phyloP scores from a whole-genome alignment of 2,329 filamentous ascomycete genomes.

The Tympanopsis confertula region DNA sequence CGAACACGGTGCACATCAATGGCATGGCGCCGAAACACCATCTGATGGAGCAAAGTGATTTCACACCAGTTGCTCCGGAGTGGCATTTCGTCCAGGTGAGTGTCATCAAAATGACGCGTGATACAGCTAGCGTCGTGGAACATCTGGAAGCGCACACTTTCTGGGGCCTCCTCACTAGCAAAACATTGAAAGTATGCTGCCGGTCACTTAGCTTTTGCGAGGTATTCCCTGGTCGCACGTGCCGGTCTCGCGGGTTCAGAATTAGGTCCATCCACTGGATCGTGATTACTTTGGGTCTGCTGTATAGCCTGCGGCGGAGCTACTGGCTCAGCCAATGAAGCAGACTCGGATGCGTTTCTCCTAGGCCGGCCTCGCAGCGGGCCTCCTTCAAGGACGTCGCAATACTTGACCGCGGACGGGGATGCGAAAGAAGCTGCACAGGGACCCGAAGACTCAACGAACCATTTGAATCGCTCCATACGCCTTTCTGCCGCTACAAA shows the following conservation, averaged over 20 bases:
- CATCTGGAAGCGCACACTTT: background rate
- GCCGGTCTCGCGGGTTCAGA: background rate
- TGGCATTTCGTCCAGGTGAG: background rate
- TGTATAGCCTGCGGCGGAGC: background rate
- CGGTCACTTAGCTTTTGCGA: background rate
- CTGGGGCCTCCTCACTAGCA: background rate
- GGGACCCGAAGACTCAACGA: no score
- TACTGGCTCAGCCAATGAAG: background rate
- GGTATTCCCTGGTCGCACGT: background rate
- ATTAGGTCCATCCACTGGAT: background rate
- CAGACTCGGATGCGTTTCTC: background rate
- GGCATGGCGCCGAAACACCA: background rate
- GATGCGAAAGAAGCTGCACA: no score
- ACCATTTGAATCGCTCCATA: no score
- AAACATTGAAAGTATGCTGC: background rate
- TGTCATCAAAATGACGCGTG: background rate
- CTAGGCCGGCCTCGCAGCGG: constrained; percentile 2
- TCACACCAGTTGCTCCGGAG: background rate
- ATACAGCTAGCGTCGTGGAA: background rate
- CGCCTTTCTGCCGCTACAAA: constrained; percentile 7
- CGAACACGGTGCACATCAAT: background rate
- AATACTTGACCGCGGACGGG: constrained; percentile 6
- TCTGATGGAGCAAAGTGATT: background rate
- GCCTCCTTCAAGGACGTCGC: constrained; percentile 8
- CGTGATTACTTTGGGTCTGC: background rate